phyloP scores from a whole-genome alignment of 495 filamentous ascomycete species.

The Aspergillus nidulans region DNA sequence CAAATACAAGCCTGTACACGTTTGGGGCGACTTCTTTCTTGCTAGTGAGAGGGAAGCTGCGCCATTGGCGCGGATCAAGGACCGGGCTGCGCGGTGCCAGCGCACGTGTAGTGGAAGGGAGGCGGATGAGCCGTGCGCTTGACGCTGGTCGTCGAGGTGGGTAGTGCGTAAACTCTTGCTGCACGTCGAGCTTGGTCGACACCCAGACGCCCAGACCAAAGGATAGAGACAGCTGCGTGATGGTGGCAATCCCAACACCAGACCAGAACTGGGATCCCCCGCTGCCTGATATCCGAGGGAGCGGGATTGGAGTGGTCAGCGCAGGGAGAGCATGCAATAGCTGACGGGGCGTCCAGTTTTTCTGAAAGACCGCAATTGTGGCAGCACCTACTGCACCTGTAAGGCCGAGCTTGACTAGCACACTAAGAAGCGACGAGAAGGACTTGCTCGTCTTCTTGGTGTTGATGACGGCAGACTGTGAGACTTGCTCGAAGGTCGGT shows the following conservation, averaged over 20 bases:
- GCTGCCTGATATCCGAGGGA: neutral
- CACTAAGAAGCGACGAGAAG: neutral
- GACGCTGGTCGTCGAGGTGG: slow-evolving; percentile 13
- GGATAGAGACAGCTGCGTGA: slow-evolving; percentile 17
- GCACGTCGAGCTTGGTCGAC: slow-evolving; percentile 23
- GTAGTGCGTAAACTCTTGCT: slow-evolving; percentile 25
- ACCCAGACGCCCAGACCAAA: slow-evolving; percentile 16
- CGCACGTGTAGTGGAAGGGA: neutral
- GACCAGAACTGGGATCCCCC: slow-evolving; percentile 14
- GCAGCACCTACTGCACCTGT: slow-evolving; percentile 8
- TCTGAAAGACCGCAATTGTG: slow-evolving; percentile 8
- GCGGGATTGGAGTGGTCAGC: neutral
- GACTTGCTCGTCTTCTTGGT: slow-evolving; percentile 8
- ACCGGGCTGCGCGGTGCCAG: slow-evolving; percentile 1
- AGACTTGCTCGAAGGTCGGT: slow-evolving; percentile 19
- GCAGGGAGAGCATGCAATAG: slow-evolving; percentile 1
- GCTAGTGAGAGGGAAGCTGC: slow-evolving; percentile 21
- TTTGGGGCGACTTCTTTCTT: slow-evolving; percentile 41
- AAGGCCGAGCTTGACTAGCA: slow-evolving; percentile 12
- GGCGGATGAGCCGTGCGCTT: slow-evolving; percentile 9
- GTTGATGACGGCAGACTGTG: slow-evolving; percentile 17
- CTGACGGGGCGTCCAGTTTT: slow-evolving; percentile 6
- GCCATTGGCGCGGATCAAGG: slow-evolving; percentile 35
- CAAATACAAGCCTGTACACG: slow-evolving; percentile 46
- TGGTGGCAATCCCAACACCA: slow-evolving; percentile 18